Base-by-base conservation (phyloP, 768 basidiomycete species). In the Hortiboletus flavorubellus region DNA sequence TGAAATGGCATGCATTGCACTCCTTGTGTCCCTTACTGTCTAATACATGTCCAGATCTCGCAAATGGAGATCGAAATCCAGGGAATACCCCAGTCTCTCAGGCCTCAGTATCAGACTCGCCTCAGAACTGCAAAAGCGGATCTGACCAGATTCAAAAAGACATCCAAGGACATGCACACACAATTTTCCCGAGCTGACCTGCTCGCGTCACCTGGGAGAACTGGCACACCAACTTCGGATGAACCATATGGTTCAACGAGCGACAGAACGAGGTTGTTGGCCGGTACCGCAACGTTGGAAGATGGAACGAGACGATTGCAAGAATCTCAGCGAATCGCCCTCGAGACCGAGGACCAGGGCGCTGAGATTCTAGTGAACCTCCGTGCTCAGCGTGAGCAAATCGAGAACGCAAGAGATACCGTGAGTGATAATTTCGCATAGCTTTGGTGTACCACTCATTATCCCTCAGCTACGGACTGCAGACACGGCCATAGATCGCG, bases 11-110 rank as follows among this genome's bases (percentile, higher is more conserved):
- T 46, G 83, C 66, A 9, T 35, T 16, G 15, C 33, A 12, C 23
- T 54, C 31, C 14, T 34, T 30, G 15, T 39, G 11, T 23, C 34
- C 38, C 55, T 49, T 39, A 23, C 49, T 46, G 12, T 40, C 40
- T 49, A 23, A 59, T 57, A 43, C 33, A 34, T 47, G 18, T 48
- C 4, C 61, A 98, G 96, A 82, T 98, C 61, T 93, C 93, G 45
- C 97, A 99, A 82, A 97, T 99, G 96, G 96, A 98, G 75, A 89
- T 99, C 54, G 97, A 99, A 75, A 87, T 96, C 8, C 93, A 94
- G 64, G 90, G 92, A 11, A 93, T 98, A 67, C 93, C 94, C 1
- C 86, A 91, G 66, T 88, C 89, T 21, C 79, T 94, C 63, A 83
- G 89, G 48, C 74, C 85, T 0, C 82, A 85, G 57, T 95, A 94